Base-by-base conservation (phyloP, 257 asterid species). In the Misopates orontium region DNA sequence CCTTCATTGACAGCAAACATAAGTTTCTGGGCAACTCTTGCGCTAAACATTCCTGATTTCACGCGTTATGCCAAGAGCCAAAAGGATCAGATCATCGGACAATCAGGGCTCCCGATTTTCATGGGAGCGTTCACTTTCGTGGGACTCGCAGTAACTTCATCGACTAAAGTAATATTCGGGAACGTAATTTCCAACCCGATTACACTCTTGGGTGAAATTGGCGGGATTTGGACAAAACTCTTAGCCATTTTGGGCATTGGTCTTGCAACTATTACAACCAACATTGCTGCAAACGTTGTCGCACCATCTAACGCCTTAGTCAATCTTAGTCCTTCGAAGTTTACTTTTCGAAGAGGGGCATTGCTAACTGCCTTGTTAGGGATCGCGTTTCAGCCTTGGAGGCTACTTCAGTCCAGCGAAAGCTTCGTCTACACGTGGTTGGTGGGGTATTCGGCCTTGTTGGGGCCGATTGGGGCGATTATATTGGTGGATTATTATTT, bases 371-470 rank as follows among this genome's bases (percentile, higher is more conserved):
- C 98, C 2, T 18, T 89, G 28, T 67, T 92, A 0, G 98, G 97
- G 65, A 83, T 92, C 1, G 91, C 71, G 6, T 92, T 82, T 50
- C 97, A 92, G 79, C 98, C 98, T 0, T 92, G 98, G 98, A 72
- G 95, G 65, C 89, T 89, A 23, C 87, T 92, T 9, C 73, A 74
- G 64, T 87, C 98, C 13, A 89, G 97, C 68, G 96, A 92, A 45
- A 86, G 90, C 75, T 92, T 92, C 69, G 93, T 92, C 17, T 89
- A 92, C 76, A 92, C 96, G 3, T 92, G 98, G 97, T 69, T 92
- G 16, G 85, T 92, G 15, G 98, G 98, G 0, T 85, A 89, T 24
- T 84, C 98, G 9, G 98, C 98, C 0, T 40, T 92, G 60, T 36
- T 92, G 67, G 98, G 97, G 18, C 98, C 98, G 0, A 89, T 92